Evolutionary conservation across 257 asterid genomes (phyloP), one percentile per base, ranked within the genome.

Genomic region (Gentiana macrophylla): DNA sequence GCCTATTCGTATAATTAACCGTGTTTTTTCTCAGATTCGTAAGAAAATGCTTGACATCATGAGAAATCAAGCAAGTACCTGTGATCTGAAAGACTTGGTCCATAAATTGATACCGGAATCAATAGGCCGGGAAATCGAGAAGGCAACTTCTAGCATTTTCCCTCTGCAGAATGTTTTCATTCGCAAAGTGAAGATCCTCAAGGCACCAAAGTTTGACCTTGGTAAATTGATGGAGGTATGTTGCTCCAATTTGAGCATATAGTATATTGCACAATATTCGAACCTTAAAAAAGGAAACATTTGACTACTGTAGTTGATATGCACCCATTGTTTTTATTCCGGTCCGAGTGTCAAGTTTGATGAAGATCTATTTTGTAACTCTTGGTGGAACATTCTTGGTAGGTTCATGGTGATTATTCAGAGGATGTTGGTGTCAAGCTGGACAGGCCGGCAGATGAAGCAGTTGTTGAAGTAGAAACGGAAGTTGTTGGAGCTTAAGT

Each of bases 401-500:
- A 73, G 78, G 78, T 73, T 49, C 72, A 73, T 61, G 74, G 74
- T 53, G 71, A 73, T 48, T 67, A 67, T 45, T 67, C 74, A 24
- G 75, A 73, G 61, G 78, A 73, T 53, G 69, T 73, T 57, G 78
- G 75, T 44, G 60, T 50, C 57, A 73, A 73, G 69, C 34, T 65
- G 73, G 86, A 80, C 15, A 70, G 80, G 69, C 78, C 73, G 24
- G 71, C 63, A 34, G 78, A 74, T 52, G 80, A 77, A 56, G 49
- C 78, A 43, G 36, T 65, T 47, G 73, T 53, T 33, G 83, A 74
- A 57, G 68, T 37, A 12, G 67, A 61, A 35, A 60, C 74, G 35
- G 83, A 77, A 71, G 78, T 74, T 37, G 37, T 68, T 24, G 83
- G 80, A 55, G 74, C 80, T 46, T 77, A 64, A 51, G 24, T 24